Evolutionary conservation across 1,284 basidiomycete genomes (phyloP).

Genomic region (Puccinia brachypodii): DNA sequence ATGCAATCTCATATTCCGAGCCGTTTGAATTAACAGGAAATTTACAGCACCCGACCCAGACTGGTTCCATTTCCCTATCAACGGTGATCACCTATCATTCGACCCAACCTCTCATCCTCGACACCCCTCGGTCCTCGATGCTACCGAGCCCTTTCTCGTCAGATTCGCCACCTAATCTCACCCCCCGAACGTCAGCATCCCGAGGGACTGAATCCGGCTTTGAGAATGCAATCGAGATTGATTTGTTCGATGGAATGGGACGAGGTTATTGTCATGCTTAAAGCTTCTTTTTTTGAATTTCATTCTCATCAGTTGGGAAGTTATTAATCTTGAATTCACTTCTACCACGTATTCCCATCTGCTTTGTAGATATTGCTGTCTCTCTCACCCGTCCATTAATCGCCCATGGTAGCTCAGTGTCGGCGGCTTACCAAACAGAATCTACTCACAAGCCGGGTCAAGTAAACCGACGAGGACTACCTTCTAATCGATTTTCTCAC

Average conservation of each 20-base stretch:
- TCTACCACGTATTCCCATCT: not conserved
- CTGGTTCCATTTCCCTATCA: not conserved
- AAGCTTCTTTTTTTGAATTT: not conserved
- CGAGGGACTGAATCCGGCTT: not conserved
- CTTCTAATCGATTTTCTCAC: slow-evolving; percentile 4
- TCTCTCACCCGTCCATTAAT: slow-evolving; percentile 9
- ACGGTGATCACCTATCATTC: slow-evolving; percentile 14
- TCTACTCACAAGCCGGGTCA: not conserved
- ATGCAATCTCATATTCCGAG: not conserved
- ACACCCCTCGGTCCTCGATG: not conserved
- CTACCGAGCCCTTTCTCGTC: not conserved
- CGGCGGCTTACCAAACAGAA: not conserved
- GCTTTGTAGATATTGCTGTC: slow-evolving; percentile 7
- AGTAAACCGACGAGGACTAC: not conserved
- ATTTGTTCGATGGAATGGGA: slow-evolving; percentile 28
- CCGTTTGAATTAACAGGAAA: not conserved
- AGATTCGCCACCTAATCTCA: slow-evolving; percentile 8
- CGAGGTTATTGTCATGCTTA: slow-evolving; percentile 26
- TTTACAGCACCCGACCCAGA: not conserved
- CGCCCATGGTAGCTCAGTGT: not conserved
- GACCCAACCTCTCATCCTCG: not conserved
- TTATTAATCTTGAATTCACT: not conserved
- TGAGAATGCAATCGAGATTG: slow-evolving; percentile 14
- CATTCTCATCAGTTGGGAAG: not conserved
- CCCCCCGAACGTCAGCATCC: not conserved